Evolutionary conservation across 2,329 filamentous ascomycete genomes (phyloP).

Genomic region (Xylaria sp.): DNA sequence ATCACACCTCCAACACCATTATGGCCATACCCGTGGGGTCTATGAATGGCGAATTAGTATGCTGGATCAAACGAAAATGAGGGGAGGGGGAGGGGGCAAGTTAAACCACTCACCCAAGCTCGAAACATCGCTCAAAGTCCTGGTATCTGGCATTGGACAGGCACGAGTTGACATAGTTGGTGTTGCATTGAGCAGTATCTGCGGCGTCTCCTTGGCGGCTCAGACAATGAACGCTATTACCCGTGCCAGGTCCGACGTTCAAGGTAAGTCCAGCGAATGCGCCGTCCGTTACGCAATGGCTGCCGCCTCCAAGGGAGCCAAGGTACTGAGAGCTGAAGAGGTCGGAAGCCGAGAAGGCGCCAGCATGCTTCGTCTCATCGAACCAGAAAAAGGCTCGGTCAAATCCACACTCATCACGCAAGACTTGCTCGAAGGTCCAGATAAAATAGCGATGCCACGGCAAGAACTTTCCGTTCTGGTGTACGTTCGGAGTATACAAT

Average conservation of each 20-base stretch:
- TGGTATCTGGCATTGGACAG: slow-evolving; percentile 18
- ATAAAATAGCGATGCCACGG: slow-evolving; percentile 29
- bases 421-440: slow-evolving; percentile 25
- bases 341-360: slow-evolving; percentile 22
- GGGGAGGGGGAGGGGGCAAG: too few species aligned
- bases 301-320: slow-evolving; percentile 11
- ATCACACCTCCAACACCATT: slow-evolving; percentile 27
- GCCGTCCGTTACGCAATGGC: slow-evolving; percentile 27
- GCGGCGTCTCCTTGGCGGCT: slow-evolving; percentile 16
- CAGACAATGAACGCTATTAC: slow-evolving; percentile 19
- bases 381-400: slow-evolving; percentile 28
- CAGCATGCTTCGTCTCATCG: slow-evolving; percentile 30
- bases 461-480: slow-evolving; percentile 29
- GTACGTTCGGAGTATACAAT: slow-evolving; percentile 24
- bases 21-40: slow-evolving; percentile 29
- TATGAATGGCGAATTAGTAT: slow-evolving; percentile 4
- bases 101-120: slow-evolving; percentile 25
- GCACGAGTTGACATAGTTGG: slow-evolving; percentile 24
- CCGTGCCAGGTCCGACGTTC: slow-evolving; percentile 24
- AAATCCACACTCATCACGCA: slow-evolving; percentile 28
- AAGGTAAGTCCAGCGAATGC: slow-evolving; percentile 24
- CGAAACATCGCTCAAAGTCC: slow-evolving; percentile 28
- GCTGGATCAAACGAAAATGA: background rate
- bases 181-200: slow-evolving; percentile 23
- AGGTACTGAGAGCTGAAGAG: slow-evolving; percentile 25